phyloP scores from a whole-genome alignment of 352 stramenopile species.

The Phytophthora pluvialis region DNA sequence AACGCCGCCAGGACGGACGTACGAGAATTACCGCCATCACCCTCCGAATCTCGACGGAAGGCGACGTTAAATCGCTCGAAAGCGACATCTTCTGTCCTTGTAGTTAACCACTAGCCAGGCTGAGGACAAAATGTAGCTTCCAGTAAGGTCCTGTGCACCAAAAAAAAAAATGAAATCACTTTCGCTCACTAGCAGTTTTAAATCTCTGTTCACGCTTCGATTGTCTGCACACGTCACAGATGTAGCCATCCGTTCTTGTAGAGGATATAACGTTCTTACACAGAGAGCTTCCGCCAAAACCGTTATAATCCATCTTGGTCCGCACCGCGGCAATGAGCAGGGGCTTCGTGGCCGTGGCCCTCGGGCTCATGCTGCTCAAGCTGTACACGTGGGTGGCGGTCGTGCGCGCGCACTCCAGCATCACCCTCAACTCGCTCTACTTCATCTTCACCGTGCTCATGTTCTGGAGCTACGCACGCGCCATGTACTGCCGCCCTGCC shows the following conservation, averaged over 20 bases:
- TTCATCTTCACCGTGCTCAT: constrained; percentile 54
- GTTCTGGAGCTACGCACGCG: constrained; percentile 79
- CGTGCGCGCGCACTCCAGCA: constrained; percentile 32
- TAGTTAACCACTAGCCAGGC: no score
- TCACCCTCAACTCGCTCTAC: constrained; percentile 49
- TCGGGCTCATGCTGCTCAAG: constrained; percentile 77
- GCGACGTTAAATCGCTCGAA: no score
- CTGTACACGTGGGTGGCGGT: constrained; percentile 55
- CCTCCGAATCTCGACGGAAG: no score
- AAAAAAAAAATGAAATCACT: no score
- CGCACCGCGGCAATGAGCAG: constrained; percentile 43
- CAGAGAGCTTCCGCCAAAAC: constrained; percentile 2
- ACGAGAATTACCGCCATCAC: no score
- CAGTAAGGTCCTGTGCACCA: no score
- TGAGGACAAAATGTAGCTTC: no score
- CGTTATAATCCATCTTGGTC: constrained; percentile 11
- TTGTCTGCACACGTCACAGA: no score
- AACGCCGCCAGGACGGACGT: no score
- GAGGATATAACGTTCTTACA: constrained; percentile 18
- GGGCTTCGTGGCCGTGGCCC: constrained; percentile 51
- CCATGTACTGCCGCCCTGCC: constrained; percentile 41
- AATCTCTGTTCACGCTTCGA: no score
- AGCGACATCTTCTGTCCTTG: no score
- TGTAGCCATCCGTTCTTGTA: constrained; percentile 20
- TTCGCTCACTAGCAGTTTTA: no score